Percentiles rank a stretch among this genome's conserved stretches.
phyloP scores from a whole-genome alignment of 2,329 filamentous ascomycete genomes.

The Drechslerella stenobrocha region DNA sequence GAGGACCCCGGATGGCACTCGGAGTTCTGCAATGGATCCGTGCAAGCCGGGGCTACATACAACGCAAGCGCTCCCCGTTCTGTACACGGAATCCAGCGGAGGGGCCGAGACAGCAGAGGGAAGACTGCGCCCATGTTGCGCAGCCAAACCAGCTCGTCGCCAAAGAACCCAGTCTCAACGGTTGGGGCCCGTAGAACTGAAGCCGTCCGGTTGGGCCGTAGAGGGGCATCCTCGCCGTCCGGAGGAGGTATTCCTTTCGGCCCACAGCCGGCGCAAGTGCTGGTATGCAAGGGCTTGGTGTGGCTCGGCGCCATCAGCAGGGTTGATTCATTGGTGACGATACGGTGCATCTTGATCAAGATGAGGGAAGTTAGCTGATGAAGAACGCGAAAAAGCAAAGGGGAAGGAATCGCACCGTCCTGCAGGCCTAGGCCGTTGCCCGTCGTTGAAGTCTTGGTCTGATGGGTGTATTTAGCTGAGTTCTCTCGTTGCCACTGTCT shows the following conservation, averaged over 20 bases:
- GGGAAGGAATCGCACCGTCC: too few species aligned
- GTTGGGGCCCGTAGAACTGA: neutral
- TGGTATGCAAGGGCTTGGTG: constrained; percentile 47
- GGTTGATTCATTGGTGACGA: constrained; percentile 38
- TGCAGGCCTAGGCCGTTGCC: constrained; percentile 10
- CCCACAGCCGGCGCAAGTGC: constrained; percentile 31
- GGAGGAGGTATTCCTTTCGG: constrained; percentile 13
- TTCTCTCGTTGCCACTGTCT: neutral
- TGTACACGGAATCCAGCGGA: neutral
- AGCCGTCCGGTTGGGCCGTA: neutral
- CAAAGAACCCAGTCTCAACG: neutral
- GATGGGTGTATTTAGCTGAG: constrained; percentile 32
- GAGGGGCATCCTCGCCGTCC: too few species aligned
- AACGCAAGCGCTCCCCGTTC: neutral
- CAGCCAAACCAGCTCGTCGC: neutral
- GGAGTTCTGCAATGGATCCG: neutral
- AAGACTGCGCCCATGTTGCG: neutral
- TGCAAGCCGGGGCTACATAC: too few species aligned
- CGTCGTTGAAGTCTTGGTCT: constrained; percentile 18
- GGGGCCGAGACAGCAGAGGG: neutral
- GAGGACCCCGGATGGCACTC: neutral
- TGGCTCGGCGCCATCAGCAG: constrained; percentile 36
- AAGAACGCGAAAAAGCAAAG: constrained; percentile 2
- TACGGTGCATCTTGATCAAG: constrained; percentile 14
- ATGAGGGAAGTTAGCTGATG: constrained; percentile 36